Evolutionary conservation across 2,329 filamentous ascomycete species (phyloP), one percentile per base, ranked within the genome.

Genomic region (Cyphellophora europaea): DNA sequence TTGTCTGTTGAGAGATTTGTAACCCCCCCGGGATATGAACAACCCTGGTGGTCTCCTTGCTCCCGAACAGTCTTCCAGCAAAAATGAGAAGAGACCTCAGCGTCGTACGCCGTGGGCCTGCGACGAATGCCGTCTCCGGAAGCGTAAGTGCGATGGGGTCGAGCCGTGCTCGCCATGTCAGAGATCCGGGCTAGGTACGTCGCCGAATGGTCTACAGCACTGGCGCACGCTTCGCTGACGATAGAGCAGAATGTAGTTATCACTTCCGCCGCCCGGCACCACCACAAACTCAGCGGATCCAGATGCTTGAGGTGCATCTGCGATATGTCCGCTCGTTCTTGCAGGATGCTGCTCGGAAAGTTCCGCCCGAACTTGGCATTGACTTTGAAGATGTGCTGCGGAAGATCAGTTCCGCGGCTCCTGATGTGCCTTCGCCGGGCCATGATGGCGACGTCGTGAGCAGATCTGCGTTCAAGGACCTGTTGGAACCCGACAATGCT

Each of bases 71-170:
- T n/a, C 21, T 25, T n/a, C 21, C n/a, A n/a, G 21, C 21, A 25
- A n/a, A 25, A n/a, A 25, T 25, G 21, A 25, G 8, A 25, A n/a
- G 21, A 25, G n/a, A 25, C 21, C 21, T 25, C 21, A 25, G 21
- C 21, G 21, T n/a, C 21, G 21, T 8, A 25, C 21, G n/a, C 21
- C 21, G n/a, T 25, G 21, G 21, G 21, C 21, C 8, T 25, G 21
- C 21, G 21, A 25, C 21, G 21, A 25, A n/a, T 25, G 21, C n/a
- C 21, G 21, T 25, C 21, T 25, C 8, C 21, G 21, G 21, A 25
- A 25, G n/a, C 21, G 21, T n/a, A 25, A 25, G 21, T 25, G 21
- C n/a, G 21, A 25, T 25, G 21, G 21, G 8, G 21, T 25, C 8
- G 21, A 25, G n/a, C 21, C 21, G n/a, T 25, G 21, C n/a, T 25